Evolutionary conservation across 148 eudicot genomes (phyloP).

Genomic region (Dianthus caryophyllus): DNA sequence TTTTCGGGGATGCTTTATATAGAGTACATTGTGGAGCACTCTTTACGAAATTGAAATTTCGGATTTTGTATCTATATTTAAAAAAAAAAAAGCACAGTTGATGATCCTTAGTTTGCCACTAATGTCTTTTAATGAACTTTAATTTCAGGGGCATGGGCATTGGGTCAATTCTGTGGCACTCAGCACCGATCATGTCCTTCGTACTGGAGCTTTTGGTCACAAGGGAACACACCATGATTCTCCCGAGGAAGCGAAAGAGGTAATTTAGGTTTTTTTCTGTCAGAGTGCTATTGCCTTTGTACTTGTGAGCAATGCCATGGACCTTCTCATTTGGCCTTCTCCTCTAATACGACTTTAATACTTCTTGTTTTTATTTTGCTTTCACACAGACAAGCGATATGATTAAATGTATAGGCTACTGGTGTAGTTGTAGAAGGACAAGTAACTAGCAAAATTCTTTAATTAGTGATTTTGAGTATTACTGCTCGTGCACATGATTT

Average conservation of each 20-base stretch:
- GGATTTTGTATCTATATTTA: background rate
- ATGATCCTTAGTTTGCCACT: background rate
- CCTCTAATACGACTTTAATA: background rate
- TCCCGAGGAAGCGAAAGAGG: slow-evolving; percentile 91
- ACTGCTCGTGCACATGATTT: background rate
- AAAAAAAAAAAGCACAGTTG: background rate
- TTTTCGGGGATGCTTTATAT: too few species aligned
- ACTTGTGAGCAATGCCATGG: background rate
- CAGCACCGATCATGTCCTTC: slow-evolving; percentile 87
- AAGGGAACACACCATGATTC: slow-evolving; percentile 64
- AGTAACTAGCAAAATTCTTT: background rate
- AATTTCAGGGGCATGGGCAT: slow-evolving; percentile 80
- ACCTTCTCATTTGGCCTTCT: background rate
- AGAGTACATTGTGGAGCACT: too few species aligned
- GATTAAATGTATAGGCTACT: background rate
- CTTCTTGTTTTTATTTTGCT: background rate
- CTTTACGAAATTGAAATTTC: background rate
- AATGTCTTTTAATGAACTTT: background rate
- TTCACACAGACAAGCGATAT: background rate
- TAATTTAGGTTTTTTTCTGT: slow-evolving; percentile 22
- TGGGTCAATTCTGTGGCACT: slow-evolving; percentile 95
- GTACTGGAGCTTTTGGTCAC: slow-evolving; percentile 95
- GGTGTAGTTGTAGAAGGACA: background rate
- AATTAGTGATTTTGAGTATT: background rate
- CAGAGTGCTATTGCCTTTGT: background rate